A percentile compares a stretch with the other conserved stretches of the same genome.
These are phyloP conservation scores for Fusarium subtropicale DNA, from an alignment of 2,329 filamentous ascomycete genomes.

Conservation along the genomic window DNA sequence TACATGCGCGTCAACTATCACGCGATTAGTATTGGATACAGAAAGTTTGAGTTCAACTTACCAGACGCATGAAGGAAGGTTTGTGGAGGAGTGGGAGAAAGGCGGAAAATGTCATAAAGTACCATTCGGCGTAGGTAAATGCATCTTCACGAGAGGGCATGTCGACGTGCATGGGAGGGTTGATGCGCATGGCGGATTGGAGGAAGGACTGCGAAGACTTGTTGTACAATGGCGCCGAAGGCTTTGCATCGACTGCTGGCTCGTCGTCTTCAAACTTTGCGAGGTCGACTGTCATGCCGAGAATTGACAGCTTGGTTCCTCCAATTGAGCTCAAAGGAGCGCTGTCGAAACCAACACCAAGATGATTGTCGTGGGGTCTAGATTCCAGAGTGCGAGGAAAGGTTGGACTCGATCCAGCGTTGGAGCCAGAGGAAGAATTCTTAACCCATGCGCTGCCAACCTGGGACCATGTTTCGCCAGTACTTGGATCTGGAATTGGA, in stretches of 20 bases:
- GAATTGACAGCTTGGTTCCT: slow-evolving; percentile 79
- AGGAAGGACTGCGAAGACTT: slow-evolving; percentile 79
- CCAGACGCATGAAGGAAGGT: slow-evolving; percentile 75
- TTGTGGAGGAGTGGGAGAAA: slow-evolving; percentile 84
- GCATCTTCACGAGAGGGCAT: slow-evolving; percentile 74
- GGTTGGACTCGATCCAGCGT: slow-evolving; percentile 37
- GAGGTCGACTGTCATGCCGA: slow-evolving; percentile 84
- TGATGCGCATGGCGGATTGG: slow-evolving; percentile 71
- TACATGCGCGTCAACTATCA: slow-evolving; percentile 72
- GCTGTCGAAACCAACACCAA: slow-evolving; percentile 73
- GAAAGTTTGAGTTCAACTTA: slow-evolving; percentile 54
- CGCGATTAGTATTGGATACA: slow-evolving; percentile 15
- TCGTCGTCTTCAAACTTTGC: slow-evolving; percentile 77
- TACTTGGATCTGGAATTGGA: slow-evolving; percentile 37
- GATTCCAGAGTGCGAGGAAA: slow-evolving; percentile 55
- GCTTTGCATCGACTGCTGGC: slow-evolving; percentile 53
- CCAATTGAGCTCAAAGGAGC: slow-evolving; percentile 78
- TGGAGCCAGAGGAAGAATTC: slow-evolving; percentile 39
- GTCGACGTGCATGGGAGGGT: slow-evolving; percentile 66
- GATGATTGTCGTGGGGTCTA: slow-evolving; percentile 69
- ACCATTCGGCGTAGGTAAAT: slow-evolving; percentile 78
- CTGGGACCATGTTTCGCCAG: slow-evolving; percentile 50
- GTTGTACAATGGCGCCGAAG: slow-evolving; percentile 67
- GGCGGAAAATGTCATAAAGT: slow-evolving; percentile 76
- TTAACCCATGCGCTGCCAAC: slow-evolving; percentile 53